phyloP scores from a whole-genome alignment of 495 filamentous ascomycete species.

The Friedmanniomyces simplex region DNA sequence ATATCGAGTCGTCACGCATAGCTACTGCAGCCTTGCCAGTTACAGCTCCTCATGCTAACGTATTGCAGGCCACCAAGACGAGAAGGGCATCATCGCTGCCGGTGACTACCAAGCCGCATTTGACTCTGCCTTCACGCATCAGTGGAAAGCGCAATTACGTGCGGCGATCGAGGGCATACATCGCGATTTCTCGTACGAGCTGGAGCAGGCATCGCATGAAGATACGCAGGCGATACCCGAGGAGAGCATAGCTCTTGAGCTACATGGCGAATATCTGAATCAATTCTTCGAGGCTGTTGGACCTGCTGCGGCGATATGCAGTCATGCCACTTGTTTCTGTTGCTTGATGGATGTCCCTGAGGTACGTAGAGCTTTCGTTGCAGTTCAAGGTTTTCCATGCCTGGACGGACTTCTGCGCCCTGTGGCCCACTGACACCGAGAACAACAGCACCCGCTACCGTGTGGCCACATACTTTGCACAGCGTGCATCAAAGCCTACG shows the following conservation, averaged over 20 bases:
- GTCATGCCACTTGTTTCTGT: constrained; percentile 39
- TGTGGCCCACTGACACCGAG: neutral
- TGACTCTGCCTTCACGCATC: constrained; percentile 16
- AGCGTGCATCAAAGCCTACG: constrained; percentile 33
- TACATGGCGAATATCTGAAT: constrained; percentile 29
- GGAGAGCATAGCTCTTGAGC: constrained; percentile 27
- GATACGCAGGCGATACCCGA: constrained; percentile 14
- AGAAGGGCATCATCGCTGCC: constrained; percentile 37
- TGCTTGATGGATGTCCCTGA: constrained; percentile 42
- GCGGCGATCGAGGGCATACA: constrained; percentile 25
- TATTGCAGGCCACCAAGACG: constrained; percentile 35
- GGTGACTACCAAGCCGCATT: constrained; percentile 41
- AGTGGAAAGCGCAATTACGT: constrained; percentile 18
- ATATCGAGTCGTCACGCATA: too few species aligned
- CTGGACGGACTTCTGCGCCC: too few species aligned
- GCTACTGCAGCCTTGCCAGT: too few species aligned
- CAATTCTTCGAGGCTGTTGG: constrained; percentile 24
- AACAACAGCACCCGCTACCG: constrained; percentile 38
- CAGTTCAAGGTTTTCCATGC: too few species aligned
- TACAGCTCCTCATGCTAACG: neutral
- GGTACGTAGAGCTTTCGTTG: neutral
- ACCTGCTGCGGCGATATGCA: constrained; percentile 10
- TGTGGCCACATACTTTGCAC: constrained; percentile 52
- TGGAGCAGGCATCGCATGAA: constrained; percentile 15
- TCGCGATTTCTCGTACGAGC: constrained; percentile 23